A percentile compares a stretch with the other conserved stretches of the same genome.
Conservation (phyloP, 176 grass and related monocot genomes). For the Carex cristatella region DNA sequence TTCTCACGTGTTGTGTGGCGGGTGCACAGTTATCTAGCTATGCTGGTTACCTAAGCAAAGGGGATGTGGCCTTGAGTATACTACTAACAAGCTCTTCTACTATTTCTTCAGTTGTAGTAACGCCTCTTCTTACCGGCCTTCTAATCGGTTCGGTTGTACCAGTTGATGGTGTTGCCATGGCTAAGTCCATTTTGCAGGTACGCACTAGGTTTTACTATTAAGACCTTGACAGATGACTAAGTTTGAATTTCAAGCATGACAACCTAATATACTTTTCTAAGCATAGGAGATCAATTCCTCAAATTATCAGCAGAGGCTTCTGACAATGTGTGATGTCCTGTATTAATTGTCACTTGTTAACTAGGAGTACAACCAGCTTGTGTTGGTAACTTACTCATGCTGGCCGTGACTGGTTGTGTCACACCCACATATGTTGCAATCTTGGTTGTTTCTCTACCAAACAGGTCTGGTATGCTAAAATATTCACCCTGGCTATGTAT, state of each 20-base stretch:
- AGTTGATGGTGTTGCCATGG: constrained; percentile 82
- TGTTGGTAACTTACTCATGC: not conserved
- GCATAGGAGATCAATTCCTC: not conserved
- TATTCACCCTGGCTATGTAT: not conserved
- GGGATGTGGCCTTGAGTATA: constrained; percentile 90
- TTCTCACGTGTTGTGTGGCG: constrained; percentile 76
- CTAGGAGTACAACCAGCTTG: not conserved
- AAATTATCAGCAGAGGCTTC: not conserved
- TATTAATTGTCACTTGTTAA: not conserved
- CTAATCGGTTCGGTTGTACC: constrained; percentile 83
- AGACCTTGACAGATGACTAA: not conserved
- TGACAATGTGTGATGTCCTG: not conserved
- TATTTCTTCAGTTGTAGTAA: constrained; percentile 77
- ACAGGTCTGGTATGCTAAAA: not conserved
- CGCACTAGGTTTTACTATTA: not conserved
- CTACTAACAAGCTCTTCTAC: constrained; percentile 83
- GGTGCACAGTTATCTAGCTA: constrained; percentile 90
- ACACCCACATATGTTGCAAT: not conserved
- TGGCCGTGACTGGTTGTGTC: not conserved
- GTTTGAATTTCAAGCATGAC: not conserved
- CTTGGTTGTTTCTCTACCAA: not conserved
- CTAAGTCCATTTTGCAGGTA: constrained; percentile 95
- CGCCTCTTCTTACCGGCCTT: constrained; percentile 74
- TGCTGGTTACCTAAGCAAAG: constrained; percentile 87
- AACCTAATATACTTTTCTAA: not conserved